Conservation (phyloP, 257 asterid genomes). For the Salvia miltiorrhiza region DNA sequence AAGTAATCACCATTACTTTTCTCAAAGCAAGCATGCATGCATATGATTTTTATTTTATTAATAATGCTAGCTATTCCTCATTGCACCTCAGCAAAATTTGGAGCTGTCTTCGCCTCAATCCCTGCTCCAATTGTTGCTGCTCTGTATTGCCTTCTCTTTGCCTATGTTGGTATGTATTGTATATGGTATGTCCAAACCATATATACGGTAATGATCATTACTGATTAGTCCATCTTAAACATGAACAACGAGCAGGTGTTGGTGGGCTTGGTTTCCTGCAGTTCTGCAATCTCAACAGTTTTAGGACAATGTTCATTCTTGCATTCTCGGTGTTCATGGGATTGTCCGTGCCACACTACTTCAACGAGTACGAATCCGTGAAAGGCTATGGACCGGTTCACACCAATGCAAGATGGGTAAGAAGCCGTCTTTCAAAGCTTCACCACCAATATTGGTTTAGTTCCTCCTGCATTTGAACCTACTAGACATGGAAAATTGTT, state of each 20-base stretch:
- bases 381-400: conserved; percentile 72
- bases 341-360: conserved; percentile 83
- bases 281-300: conserved; percentile 87
- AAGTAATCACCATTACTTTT: neutral
- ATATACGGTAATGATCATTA: neutral
- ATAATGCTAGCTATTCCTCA: neutral
- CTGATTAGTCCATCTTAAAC: neutral
- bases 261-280: conserved; percentile 83
- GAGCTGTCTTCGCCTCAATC: conserved; percentile 95
- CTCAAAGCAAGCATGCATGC: no score
- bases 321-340: conserved; percentile 96
- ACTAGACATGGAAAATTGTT: neutral
- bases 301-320: conserved; percentile 75
- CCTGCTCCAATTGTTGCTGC: conserved; percentile 94
- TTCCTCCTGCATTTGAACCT: neutral
- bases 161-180: conserved; percentile 74
- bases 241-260: conserved; percentile 46
- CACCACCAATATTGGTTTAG: neutral
- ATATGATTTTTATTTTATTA: no score
- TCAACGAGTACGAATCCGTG: conserved; percentile 59
- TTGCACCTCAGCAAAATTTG: conserved; percentile 68
- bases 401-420: conserved; percentile 90
- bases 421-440: neutral
- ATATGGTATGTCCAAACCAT: neutral
- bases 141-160: conserved; percentile 81